These are phyloP conservation scores for Eucommia ulmoides DNA, from an alignment of 257 asterid species.

Conservation along the genomic window DNA sequence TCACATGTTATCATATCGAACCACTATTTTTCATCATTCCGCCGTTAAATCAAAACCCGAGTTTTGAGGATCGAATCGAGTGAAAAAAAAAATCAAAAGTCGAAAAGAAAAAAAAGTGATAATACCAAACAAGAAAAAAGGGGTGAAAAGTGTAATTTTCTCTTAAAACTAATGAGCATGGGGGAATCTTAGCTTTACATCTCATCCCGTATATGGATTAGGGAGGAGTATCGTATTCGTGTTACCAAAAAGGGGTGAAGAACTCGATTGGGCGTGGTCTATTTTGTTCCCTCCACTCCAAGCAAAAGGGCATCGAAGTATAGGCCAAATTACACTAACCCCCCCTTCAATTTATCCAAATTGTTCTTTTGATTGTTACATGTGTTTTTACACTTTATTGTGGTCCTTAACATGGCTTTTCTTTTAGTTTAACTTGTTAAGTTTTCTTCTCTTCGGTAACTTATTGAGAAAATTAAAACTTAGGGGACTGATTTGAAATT, in stretches of 20 bases:
- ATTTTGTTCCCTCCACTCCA: conserved; percentile 75
- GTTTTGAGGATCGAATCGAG: too few species aligned
- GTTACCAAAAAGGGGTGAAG: conserved; percentile 14
- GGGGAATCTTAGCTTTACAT: conserved; percentile 13
- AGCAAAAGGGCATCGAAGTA: conserved; percentile 42
- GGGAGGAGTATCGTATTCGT: conserved; percentile 7
- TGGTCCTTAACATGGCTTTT: conserved; percentile 34
- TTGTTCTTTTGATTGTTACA: conserved; percentile 52
- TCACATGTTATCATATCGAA: too few species aligned
- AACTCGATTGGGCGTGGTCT: conserved; percentile 39
- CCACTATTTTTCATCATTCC: too few species aligned
- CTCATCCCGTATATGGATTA: conserved; percentile 26
- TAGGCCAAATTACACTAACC: conserved; percentile 8
- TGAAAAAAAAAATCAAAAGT: too few species aligned
- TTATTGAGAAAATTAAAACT: not conserved
- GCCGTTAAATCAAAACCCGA: too few species aligned
- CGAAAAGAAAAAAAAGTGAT: too few species aligned
- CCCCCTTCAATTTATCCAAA: conserved; percentile 16
- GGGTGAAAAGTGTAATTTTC: not conserved
- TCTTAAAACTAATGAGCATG: conserved; percentile 2
- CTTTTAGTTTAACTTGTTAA: conserved; percentile 7
- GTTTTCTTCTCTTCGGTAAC: not conserved
- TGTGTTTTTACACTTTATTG: conserved; percentile 20
- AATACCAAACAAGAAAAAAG: too few species aligned
- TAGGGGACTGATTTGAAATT: too few species aligned